Percentiles rank a stretch among this genome's conserved stretches.
Evolutionary conservation across 768 basidiomycete species (phyloP).

Genomic region (Coprinellus micaceus): DNA sequence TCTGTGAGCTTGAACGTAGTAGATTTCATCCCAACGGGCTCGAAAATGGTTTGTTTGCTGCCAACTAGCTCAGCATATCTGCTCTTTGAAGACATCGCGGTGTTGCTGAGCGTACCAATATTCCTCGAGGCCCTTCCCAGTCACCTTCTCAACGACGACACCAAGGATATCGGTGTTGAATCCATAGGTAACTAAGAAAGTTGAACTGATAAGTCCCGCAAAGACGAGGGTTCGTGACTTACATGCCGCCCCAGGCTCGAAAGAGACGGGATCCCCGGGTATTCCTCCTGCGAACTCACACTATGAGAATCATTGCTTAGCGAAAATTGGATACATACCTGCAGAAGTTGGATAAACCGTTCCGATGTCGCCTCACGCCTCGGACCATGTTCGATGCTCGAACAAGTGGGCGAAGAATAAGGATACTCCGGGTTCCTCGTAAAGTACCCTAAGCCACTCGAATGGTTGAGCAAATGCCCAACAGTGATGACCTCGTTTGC

Average conservation of each 20-base stretch:
- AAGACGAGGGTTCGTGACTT: background rate
- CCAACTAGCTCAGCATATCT: background rate
- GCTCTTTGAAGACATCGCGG: background rate
- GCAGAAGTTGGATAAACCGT: constrained; percentile 20
- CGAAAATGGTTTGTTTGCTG: constrained; percentile 29
- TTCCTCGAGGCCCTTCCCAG: constrained; percentile 23
- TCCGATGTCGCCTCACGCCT: constrained; percentile 11
- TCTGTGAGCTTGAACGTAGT: constrained; percentile 24
- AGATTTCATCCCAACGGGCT: constrained; percentile 24
- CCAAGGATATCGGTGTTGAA: constrained; percentile 27
- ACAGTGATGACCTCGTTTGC: constrained; percentile 19
- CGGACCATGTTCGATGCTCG: constrained; percentile 15
- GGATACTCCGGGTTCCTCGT: background rate
- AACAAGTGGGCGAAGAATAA: constrained; percentile 4
- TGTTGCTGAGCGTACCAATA: constrained; percentile 22
- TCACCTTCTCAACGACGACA: constrained; percentile 26
- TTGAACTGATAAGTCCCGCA: background rate
- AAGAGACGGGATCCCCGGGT: constrained; percentile 23
- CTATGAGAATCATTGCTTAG: background rate
- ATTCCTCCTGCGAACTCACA: constrained; percentile 16
- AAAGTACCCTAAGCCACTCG: constrained; percentile 26
- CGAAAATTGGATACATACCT: constrained; percentile 14
- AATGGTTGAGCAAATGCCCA: constrained; percentile 24
- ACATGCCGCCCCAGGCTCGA: constrained; percentile 29
- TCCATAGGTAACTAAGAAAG: constrained; percentile 25